phyloP scores from a whole-genome alignment of 768 basidiomycete species.

The Pholiota molesta region DNA sequence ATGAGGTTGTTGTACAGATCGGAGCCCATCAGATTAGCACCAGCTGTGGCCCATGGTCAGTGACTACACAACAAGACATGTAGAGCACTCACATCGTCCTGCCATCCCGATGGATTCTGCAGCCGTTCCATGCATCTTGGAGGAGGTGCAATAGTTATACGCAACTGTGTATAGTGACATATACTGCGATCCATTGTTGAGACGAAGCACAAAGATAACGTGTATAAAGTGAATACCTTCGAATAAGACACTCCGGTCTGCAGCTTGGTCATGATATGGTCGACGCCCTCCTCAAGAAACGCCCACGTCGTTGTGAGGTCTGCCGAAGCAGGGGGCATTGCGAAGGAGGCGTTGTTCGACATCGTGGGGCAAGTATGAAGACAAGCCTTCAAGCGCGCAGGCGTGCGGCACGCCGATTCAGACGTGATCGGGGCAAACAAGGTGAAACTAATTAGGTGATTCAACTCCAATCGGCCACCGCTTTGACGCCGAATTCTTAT shows the following conservation, averaged over 20 bases:
- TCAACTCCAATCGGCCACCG: too few species aligned
- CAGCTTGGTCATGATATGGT: constrained; percentile 91
- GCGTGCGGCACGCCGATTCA: constrained; percentile 5
- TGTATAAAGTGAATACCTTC: constrained; percentile 37
- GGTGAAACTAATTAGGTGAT: constrained; percentile 22
- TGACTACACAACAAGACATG: constrained; percentile 22
- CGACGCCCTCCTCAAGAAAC: constrained; percentile 85
- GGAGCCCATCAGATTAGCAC: constrained; percentile 95
- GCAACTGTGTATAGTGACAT: constrained; percentile 92
- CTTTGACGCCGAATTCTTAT: neutral
- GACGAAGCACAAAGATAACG: constrained; percentile 3
- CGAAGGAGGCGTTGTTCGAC: constrained; percentile 35
- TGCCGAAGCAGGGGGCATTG: constrained; percentile 68
- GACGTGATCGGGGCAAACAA: constrained; percentile 32
- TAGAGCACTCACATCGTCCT: constrained; percentile 62
- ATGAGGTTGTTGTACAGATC: constrained; percentile 96
- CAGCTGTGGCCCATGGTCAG: constrained; percentile 55
- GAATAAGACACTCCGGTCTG: constrained; percentile 89
- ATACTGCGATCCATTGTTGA: constrained; percentile 48
- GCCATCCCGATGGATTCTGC: constrained; percentile 53
- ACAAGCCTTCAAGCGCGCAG: constrained; percentile 1
- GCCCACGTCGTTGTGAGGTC: constrained; percentile 88
- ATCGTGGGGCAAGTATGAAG: constrained; percentile 30
- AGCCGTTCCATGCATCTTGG: constrained; percentile 64
- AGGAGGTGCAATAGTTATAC: constrained; percentile 97